Evolutionary conservation across 345 rosid genomes (phyloP), one percentile per base, ranked within the genome.

Genomic region (Theobroma cacao): DNA sequence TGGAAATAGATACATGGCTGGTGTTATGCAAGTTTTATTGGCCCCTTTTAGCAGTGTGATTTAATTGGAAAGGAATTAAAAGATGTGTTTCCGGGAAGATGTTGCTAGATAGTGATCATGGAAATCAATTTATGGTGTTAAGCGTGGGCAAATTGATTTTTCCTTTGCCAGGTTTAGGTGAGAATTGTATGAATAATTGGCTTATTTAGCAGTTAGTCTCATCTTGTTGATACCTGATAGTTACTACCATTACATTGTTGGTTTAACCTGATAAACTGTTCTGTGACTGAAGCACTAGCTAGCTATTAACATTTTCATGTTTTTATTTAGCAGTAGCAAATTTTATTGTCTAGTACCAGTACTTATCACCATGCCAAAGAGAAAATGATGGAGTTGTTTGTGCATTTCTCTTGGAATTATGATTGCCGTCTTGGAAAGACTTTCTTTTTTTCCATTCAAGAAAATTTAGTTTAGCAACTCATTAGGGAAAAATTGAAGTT

Each of bases 181-280:
- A 30, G 38, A 71, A 71, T 71, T 31, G 1, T 20, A 3, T 10
- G 28, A 41, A 71, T 75, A 60, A 20, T 60, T 4, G 26, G 28
- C 28, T 61, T 20, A 28, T 59, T 38, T 11, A 26, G 41, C 18
- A 18, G 30, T 75, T 59, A 47, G 31, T 43, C 28, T 22, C 45
- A 12, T 75, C 68, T 34, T 17, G 20, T 43, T 45, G 78, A 31
- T 20, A 30, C 69, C 62, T 31, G 41, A 43, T 61, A 60, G 59
- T 75, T 48, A 17, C 34, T 11, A 31, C 30, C 17, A 2, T 48
- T 30, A 20, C 24, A 33, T 56, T 74, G 62, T 40, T 53, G 70
- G 74, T 31, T 13, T 64, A 64, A 68, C 81, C 34, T 73, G 67
- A 53, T 63, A 17, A 52, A 13, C 13, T 28, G 81, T n/a, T 26